Base-by-base conservation (phyloP, 2,329 filamentous ascomycete genomes). In the Pyrenochaeta sp. region DNA sequence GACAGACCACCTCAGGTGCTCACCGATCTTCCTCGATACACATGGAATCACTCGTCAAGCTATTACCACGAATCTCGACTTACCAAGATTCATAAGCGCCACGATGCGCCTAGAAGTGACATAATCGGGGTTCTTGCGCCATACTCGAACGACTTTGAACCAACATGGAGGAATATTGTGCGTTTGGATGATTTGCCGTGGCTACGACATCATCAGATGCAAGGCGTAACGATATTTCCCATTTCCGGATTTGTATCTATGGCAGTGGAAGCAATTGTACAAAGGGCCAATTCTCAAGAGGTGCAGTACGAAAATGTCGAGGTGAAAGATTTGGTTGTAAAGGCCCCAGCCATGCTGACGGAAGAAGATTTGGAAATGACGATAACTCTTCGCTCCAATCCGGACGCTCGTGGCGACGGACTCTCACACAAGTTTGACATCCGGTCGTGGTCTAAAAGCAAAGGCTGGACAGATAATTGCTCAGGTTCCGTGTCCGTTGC, bases 391-490 rank as follows among this genome's bases (percentile, higher is more conserved):
- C 52, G 55, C 3, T 32, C 45, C n/a, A 15, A 13, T 13, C 41
- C 50, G 14, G 32, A 40, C 2, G 27, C 30, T 1, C 24, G 32
- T 6, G 26, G 19, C 10, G 36, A 24, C 15, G 21, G 10, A 6
- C 4, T 15, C 3, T 31, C 41, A 7, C 42, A 46, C 13, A 27
- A 49, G 7, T 85, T 85, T 65, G 67, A 73, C 2, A 79, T 85
- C 18, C 80, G 74, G 31, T 82, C 81, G 0, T 82, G 76, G 75
- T 75, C 75, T 0, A 71, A 73, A 10, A 72, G 65, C 9, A 72
- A 78, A 27, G 77, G 78, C 8, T 85, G 82, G 82, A 76, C 77
- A 0, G 79, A 85, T 55, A 78, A 86, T 55, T 84, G 81, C 59
- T 55, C 47, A 13, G 63, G 63, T 11, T 22, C 30, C 7, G 71